Evolutionary conservation across 2,329 filamentous ascomycete species (phyloP).

Genomic region (Massarina eburnea): DNA sequence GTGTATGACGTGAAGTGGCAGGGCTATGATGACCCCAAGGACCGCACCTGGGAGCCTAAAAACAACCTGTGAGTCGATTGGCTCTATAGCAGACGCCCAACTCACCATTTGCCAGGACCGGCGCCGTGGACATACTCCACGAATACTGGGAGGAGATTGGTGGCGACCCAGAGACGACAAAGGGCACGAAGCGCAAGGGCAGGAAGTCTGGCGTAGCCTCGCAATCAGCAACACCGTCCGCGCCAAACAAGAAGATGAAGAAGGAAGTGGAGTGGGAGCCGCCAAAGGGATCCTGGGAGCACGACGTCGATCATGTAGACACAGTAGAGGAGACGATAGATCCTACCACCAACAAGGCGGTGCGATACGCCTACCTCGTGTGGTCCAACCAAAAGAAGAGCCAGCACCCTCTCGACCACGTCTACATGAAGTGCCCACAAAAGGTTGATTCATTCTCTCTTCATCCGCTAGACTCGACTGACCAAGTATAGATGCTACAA

Average conservation of each 20-base stretch:
- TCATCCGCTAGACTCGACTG: slow-evolving; percentile 1
- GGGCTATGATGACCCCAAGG: slow-evolving; percentile 69
- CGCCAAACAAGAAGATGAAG: slow-evolving; percentile 37
- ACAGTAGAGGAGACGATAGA: slow-evolving; percentile 65
- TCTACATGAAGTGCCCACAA: slow-evolving; percentile 77
- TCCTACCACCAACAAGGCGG: slow-evolving; percentile 46
- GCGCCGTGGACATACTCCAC: slow-evolving; percentile 57
- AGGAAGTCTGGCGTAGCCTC: slow-evolving; percentile 28
- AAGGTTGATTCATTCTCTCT: slow-evolving; percentile 51
- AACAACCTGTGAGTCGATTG: slow-evolving; percentile 63
- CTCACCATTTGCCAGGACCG: slow-evolving; percentile 24
- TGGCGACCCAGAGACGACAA: slow-evolving; percentile 58
- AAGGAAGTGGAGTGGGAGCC: slow-evolving; percentile 62
- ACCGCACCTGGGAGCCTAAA: slow-evolving; percentile 79
- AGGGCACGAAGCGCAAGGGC: slow-evolving; percentile 56
- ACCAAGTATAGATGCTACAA: slow-evolving; percentile 40
- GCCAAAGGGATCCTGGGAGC: slow-evolving; percentile 75
- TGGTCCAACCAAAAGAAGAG: slow-evolving; percentile 77
- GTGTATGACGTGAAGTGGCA: slow-evolving; percentile 79
- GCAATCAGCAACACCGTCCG: slow-evolving; percentile 24
- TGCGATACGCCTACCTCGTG: slow-evolving; percentile 67
- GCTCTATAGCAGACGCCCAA: not conserved
- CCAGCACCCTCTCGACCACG: slow-evolving; percentile 66
- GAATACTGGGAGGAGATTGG: slow-evolving; percentile 67
- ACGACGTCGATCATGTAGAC: slow-evolving; percentile 69